Base-by-base conservation (phyloP, 1,284 basidiomycete genomes). In the Ustilago esculenta region DNA sequence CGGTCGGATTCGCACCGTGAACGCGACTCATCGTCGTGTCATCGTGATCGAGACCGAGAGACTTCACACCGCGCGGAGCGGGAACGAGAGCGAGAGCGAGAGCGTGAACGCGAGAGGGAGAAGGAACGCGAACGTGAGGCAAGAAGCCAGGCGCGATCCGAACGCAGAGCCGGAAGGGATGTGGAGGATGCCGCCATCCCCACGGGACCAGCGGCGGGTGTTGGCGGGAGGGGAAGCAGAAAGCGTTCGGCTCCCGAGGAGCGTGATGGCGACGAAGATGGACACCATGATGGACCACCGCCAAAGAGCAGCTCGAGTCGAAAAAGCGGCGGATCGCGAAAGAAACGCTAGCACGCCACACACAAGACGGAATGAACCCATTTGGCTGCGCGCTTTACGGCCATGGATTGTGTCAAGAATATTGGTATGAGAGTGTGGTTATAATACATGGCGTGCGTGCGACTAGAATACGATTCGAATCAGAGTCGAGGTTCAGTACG, bases 181-280 rank as follows among this genome's bases (percentile, higher is more conserved):
- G 4, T 61, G 1, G 66, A 69, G n/a, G 66, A 59, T 5, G 6
- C 34, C 2, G 14, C 39, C 9, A 56, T 53, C 35, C 47, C 59
- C 4, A 60, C 47, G 1, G 55, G 54, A 8, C 47, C 51, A 4
- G 34, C 57, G 0, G 58, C 53, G 4, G 41, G 41, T 11, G 21
- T 17, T 11, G 32, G 47, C 10, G 33, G 45, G n/a, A 52, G 43
- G 18, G 52, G 39, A 3, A 49, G 67, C 18, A 52, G 54, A n/a
- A 72, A 69, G 27, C 18, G 66, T 3, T 27, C 44, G 1, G 70
- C 70, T 0, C 70, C 64, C 4, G 70, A 72, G n/a, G 52, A 66
- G 20, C 41, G 42, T 17, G 69, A 65, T 18, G 64, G 32, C 8
- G 60, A 67, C 8, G 46, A 49, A 20, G 54, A 24, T 29, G 52